phyloP scores from a whole-genome alignment of 1,284 basidiomycete species.

The Tremellales sp. region DNA sequence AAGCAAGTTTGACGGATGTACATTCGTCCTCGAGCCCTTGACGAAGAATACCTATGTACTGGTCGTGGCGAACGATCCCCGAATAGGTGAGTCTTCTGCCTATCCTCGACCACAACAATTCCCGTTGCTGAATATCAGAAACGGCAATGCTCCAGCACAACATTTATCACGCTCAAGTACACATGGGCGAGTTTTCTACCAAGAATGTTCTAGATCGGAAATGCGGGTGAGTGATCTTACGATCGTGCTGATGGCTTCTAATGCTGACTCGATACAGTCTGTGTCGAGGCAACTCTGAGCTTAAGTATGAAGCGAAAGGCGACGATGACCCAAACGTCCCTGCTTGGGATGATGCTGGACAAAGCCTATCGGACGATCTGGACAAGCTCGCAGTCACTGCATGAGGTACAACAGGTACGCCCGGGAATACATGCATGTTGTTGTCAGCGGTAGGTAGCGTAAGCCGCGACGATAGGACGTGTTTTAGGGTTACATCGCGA shows the following conservation, averaged over 20 bases:
- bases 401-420: no score
- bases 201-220: conserved; percentile 33
- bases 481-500: no score
- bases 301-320: conserved; percentile 32
- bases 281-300: conserved; percentile 27
- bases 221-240: conserved; percentile 33
- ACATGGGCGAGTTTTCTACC: conserved; percentile 49
- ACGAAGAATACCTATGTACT: conserved; percentile 93
- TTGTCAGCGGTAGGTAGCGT: no score
- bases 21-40: conserved; percentile 89
- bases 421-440: no score
- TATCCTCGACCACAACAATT: background rate
- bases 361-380: background rate
- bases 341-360: conserved; percentile 39
- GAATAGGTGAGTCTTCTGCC: conserved; percentile 61
- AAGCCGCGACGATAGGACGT: no score
- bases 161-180: conserved; percentile 48
- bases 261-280: conserved; percentile 16
- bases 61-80: conserved; percentile 73
- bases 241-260: background rate
- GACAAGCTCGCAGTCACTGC: background rate
- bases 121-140: conserved; percentile 31
- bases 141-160: conserved; percentile 52
- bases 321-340: conserved; percentile 31
- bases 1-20: conserved; percentile 68